Conservation (phyloP, 371 early-diverging fungal genomes). For the Zopfochytrium polystomum region DNA sequence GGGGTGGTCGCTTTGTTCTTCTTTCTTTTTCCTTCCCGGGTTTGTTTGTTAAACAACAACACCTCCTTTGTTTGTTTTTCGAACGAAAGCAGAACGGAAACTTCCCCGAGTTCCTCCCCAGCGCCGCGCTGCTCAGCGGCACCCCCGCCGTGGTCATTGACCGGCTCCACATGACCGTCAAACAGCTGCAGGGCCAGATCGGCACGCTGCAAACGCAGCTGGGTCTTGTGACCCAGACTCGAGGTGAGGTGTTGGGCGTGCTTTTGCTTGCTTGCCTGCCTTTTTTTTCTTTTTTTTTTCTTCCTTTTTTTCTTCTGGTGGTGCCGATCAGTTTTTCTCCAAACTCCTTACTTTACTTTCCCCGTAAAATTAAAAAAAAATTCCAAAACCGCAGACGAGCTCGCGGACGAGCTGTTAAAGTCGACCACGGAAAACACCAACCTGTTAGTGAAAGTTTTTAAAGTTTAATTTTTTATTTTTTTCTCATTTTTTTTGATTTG, state of each 20-base stretch:
- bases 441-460: slow-evolving; percentile 38
- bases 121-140: slow-evolving; percentile 2
- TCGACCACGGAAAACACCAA: slow-evolving; percentile 62
- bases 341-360: neutral
- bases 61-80: no score
- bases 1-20: no score
- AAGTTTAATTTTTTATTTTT: slow-evolving; percentile 9
- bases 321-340: neutral
- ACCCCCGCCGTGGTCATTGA: slow-evolving; percentile 50
- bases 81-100: no score
- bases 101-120: no score
- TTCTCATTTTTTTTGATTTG: neutral
- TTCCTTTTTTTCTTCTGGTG: neutral
- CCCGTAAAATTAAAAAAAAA: slow-evolving; percentile 8
- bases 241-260: slow-evolving; percentile 44
- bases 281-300: no score
- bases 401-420: slow-evolving; percentile 68
- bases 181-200: slow-evolving; percentile 68
- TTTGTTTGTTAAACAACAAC: no score
- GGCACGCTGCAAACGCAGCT: slow-evolving; percentile 66
- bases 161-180: slow-evolving; percentile 55
- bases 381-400: slow-evolving; percentile 55
- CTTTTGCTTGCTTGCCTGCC: no score
- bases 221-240: slow-evolving; percentile 57
- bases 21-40: no score